Percentiles rank a stretch among this genome's conserved stretches.
phyloP scores from a whole-genome alignment of 495 filamentous ascomycete genomes.

The Penicillium coffeae region DNA sequence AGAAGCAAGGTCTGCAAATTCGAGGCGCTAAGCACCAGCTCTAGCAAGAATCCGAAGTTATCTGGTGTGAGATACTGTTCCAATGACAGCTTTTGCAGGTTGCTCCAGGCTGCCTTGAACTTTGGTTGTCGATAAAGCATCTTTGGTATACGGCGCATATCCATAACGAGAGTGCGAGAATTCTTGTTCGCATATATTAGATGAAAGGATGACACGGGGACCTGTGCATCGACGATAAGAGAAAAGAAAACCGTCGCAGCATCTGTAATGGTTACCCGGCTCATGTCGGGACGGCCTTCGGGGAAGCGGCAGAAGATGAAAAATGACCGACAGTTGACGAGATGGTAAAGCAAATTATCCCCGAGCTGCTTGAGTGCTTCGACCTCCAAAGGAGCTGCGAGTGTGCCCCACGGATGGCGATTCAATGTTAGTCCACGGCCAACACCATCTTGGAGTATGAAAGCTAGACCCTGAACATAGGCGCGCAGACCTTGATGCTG shows the following conservation, averaged over 20 bases:
- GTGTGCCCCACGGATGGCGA: constrained; percentile 24
- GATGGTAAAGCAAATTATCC: constrained; percentile 16
- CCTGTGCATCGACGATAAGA: constrained; percentile 16
- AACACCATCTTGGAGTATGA: constrained; percentile 23
- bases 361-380: constrained; percentile 16
- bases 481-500: constrained; percentile 12
- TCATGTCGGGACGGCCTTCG: constrained; percentile 26
- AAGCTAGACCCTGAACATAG: constrained; percentile 20
- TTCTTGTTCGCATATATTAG: constrained; percentile 23
- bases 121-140: constrained; percentile 23
- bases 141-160: constrained; percentile 31
- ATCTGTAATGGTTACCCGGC: constrained; percentile 22
- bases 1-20: constrained; percentile 21
- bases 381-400: constrained; percentile 19
- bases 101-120: constrained; percentile 22
- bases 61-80: constrained; percentile 28
- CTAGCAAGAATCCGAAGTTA: constrained; percentile 26
- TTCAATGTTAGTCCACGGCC: constrained; percentile 22
- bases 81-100: constrained; percentile 22
- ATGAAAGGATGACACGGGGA: constrained; percentile 24
- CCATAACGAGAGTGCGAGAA: constrained; percentile 28
- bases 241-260: constrained; percentile 25
- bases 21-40: constrained; percentile 22
- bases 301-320: constrained; percentile 31
- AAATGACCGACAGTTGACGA: constrained; percentile 25